Evolutionary conservation across 1,284 basidiomycete genomes (phyloP).

Genomic region (Cerioporus squamosus): DNA sequence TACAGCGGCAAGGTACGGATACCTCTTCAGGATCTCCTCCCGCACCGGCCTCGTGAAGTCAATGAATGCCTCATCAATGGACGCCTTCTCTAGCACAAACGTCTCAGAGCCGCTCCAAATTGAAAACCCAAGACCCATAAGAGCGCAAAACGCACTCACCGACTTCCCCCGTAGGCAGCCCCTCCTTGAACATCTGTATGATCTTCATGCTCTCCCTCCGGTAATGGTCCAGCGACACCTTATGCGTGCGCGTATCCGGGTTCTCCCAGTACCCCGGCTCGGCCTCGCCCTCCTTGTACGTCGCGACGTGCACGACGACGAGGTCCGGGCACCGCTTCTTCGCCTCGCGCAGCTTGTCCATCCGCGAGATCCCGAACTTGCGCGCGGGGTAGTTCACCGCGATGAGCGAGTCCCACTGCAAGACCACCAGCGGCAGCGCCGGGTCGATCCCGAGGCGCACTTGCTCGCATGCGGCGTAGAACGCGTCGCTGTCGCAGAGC

Average conservation of each 20-base stretch:
- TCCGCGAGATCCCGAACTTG: conserved; percentile 86
- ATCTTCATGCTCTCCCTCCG: conserved; percentile 91
- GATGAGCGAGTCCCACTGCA: conserved; percentile 91
- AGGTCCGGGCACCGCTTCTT: conserved; percentile 87
- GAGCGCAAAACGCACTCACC: conserved; percentile 49
- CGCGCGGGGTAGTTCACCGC: conserved; percentile 97
- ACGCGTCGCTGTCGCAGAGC: conserved; percentile 93
- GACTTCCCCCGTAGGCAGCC: conserved; percentile 72
- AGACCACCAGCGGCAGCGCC: conserved; percentile 84
- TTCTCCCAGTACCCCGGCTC: conserved; percentile 91
- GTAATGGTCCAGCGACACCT: conserved; percentile 96
- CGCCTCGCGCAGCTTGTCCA: conserved; percentile 81
- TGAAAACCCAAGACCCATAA: too few species aligned
- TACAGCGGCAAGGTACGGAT: conserved; percentile 75
- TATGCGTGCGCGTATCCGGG: conserved; percentile 88
- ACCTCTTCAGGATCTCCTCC: conserved; percentile 70
- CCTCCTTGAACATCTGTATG: conserved; percentile 83
- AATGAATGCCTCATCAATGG: conserved; percentile 88
- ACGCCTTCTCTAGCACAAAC: conserved; percentile 72
- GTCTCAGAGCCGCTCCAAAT: not conserved
- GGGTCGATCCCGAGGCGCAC: conserved; percentile 78
- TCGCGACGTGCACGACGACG: conserved; percentile 91
- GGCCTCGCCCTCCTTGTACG: conserved; percentile 87
- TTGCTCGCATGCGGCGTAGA: conserved; percentile 92
- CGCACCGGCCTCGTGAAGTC: conserved; percentile 85